Evolutionary conservation across 108 stramenopile species (phyloP), one percentile per base, ranked within the genome.

Genomic region (Parietichytrium sp.): DNA sequence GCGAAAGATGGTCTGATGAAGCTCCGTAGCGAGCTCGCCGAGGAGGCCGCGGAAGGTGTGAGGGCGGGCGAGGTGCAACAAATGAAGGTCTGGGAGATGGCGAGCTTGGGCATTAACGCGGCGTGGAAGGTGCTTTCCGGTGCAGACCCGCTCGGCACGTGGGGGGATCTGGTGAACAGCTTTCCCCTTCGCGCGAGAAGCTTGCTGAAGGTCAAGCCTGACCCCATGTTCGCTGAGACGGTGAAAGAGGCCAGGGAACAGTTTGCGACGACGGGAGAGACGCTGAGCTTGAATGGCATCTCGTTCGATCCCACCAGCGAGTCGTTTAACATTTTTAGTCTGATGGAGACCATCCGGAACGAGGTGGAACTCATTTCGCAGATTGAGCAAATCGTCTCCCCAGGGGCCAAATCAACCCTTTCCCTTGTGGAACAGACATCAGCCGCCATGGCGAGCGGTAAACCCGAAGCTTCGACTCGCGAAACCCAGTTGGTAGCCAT

Each of bases 241-340:
- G 29, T 53, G 0, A 29, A 48, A 20, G 13, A 26, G 4, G 29
- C 25, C 7, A 38, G 4, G 3, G 20, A 33, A n/a, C 20, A 6
- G 47, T 6, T 78, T 7, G 79, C 15, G 31, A 4, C 29, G 3
- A 36, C 80, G 3, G 80, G 77, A 3, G 33, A 54, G 30, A 53
- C 55, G 47, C 77, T 89, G 18, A 86, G 86, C 52, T 54, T 89
- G 26, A 86, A 88, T 81, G 88, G 88, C 20, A 47, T 82, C 31
- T 49, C 47, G 26, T 50, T 85, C 23, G 82, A 85, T 49, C 31
- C 54, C 15, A 52, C 38, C 38, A 20, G 42, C 49, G 52, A 78
- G 16, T 54, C 85, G 27, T 87, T 90, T 54, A 90, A 87, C 85
- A 52, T 83, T 79, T 86, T 90, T 50, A 27, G 52, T 18, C 48